Evolutionary conservation across 169 alveolate genomes (phyloP), one percentile per base, ranked within the genome.

Genomic region (Sarcocystis neurona): DNA sequence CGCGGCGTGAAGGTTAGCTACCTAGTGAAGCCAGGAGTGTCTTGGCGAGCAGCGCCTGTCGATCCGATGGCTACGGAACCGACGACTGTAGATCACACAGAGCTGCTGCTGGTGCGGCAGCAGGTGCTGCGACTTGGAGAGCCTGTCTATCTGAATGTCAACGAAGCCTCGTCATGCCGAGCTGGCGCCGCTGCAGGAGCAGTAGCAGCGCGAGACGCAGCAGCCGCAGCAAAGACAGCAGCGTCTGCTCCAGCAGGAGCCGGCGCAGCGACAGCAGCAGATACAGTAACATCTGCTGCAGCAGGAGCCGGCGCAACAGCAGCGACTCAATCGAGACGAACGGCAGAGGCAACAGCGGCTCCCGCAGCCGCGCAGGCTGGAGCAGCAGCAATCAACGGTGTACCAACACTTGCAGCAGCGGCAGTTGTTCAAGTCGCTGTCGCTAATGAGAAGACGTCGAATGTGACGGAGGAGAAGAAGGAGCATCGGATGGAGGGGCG

Each of bases 101-200:
- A 66, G 68, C 72, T 84, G 30, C 72, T 84, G 66, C 89, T 72
- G 53, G 58, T 84, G 44, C 89, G 68, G 82, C 89, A 84, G 72
- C 70, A 12, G 0, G 72, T 66, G 41, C 44, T 82, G 43, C 88
- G 88, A 1, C 79, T 82, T 27, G 88, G 88, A 0, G 79, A 82
- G 63, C 88, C 88, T 1, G 79, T 82, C 39, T 82, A 82, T 46
- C 60, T 82, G 37, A 66, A 82, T 30, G 37, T 82, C 4, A 77
- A 79, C 66, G 79, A 66, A 18, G 12, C 6, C 12, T 4, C 37
- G 72, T 4, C 18, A 4, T 34, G 77, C 41, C 53, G 23, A 30
- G 39, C 72, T 53, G 43, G 77, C 43, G 77, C 77, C 77, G 43
- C 77, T 27, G 32, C 30, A 2, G 66, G 43, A 12, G 37, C 85